Conservation (phyloP, 805 yeast species). For the Myxozyma monticola region DNA sequence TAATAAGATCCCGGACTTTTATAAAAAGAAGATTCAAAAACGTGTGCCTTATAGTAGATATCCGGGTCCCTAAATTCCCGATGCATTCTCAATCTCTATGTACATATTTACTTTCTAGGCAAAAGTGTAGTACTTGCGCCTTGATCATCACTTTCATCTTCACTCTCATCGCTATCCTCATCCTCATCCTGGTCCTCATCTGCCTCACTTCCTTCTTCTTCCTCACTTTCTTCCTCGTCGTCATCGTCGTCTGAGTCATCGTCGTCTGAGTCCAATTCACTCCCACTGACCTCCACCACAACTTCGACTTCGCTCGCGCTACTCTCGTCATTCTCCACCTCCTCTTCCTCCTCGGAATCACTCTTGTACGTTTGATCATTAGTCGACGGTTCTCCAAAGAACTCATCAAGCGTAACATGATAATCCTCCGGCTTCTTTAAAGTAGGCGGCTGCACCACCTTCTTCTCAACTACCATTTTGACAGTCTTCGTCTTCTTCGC, state of each 20-base stretch:
- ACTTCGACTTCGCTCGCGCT: constrained; percentile 39
- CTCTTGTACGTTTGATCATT: constrained; percentile 11
- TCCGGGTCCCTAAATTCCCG: too few relatives aligned
- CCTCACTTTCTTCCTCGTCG: constrained; percentile 11
- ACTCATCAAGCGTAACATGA: constrained; percentile 63
- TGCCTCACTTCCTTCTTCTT: constrained; percentile 13
- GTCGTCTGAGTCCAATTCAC: constrained; percentile 34
- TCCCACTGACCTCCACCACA: constrained; percentile 38
- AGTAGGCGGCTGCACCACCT: background rate
- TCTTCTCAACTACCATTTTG: background rate
- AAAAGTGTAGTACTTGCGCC: constrained; percentile 1
- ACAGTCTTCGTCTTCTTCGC: constrained; percentile 6
- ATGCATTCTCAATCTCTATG: too few relatives aligned
- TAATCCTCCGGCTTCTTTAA: constrained; percentile 17
- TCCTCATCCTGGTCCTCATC: constrained; percentile 15
- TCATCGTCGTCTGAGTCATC: constrained; percentile 7
- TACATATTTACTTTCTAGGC: too few relatives aligned
- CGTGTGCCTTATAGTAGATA: too few relatives aligned
- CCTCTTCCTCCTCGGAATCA: constrained; percentile 37
- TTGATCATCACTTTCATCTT: constrained; percentile 10
- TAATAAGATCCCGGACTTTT: too few relatives aligned
- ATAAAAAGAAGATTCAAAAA: too few relatives aligned
- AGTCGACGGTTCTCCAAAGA: constrained; percentile 56
- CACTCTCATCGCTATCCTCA: constrained; percentile 1
- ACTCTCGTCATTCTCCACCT: constrained; percentile 39